A percentile compares a stretch with the other conserved stretches of the same genome.
Evolutionary conservation across 805 yeast species (phyloP).

Genomic region (Sungouiozyma intestinalis): DNA sequence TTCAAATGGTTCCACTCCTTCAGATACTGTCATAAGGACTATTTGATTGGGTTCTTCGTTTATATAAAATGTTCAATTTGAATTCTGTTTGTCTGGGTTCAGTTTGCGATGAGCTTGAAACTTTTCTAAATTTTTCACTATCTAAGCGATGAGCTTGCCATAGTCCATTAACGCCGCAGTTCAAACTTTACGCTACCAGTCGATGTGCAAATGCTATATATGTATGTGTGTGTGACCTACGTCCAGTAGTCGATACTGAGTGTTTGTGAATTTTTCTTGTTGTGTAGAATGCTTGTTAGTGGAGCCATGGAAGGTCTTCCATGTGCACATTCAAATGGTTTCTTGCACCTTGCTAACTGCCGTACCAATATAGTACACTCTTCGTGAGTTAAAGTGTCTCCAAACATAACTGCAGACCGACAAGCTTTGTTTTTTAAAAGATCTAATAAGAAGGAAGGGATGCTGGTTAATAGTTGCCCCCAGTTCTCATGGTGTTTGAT

Average conservation of each 20-base stretch:
- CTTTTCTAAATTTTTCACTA: background rate
- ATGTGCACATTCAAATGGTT: conserved; percentile 78
- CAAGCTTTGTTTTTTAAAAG: conserved; percentile 55
- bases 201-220: too few relatives aligned
- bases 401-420: conserved; percentile 62
- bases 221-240: too few relatives aligned
- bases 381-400: conserved; percentile 35
- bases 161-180: background rate
- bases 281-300: conserved; percentile 19
- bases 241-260: background rate
- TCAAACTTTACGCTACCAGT: too few relatives aligned
- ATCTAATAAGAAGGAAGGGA: conserved; percentile 45
- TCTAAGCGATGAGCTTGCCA: background rate
- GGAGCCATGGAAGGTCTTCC: conserved; percentile 72
- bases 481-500: conserved; percentile 16
- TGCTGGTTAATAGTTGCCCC: conserved; percentile 31
- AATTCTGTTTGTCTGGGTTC: too few relatives aligned
- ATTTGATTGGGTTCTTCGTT: background rate
- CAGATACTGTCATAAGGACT: conserved; percentile 1
- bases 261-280: background rate
- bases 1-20: background rate
- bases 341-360: conserved; percentile 36
- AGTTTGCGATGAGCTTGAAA: background rate
- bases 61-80: too few relatives aligned
- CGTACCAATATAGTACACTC: conserved; percentile 39